A percentile compares a stretch with the other conserved stretches of the same genome.
Conservation (phyloP, 1,139 yeast genomes). For the Geotrichum reessii region DNA sequence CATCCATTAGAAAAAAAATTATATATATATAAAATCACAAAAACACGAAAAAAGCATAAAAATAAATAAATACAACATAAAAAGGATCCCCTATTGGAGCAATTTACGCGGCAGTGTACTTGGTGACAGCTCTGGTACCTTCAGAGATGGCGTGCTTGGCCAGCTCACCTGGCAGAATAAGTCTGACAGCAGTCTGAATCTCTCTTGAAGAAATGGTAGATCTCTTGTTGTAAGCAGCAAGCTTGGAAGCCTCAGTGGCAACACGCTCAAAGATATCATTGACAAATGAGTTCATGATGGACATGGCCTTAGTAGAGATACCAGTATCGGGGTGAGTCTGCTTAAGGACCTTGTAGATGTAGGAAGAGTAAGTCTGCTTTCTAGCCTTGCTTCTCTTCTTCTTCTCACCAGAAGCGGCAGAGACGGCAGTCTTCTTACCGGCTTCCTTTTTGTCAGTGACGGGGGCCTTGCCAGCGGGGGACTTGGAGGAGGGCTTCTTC, state of each 20-base stretch:
- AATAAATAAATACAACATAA: slow-evolving; percentile 4
- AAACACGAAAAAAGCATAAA: slow-evolving; percentile 11
- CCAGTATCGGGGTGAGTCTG: slow-evolving; percentile 99
- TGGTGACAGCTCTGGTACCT: slow-evolving; percentile 99
- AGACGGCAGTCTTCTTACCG: slow-evolving; percentile 86
- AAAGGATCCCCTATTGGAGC: not conserved
- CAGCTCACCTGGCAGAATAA: slow-evolving; percentile 98
- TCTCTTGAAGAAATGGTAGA: slow-evolving; percentile 98
- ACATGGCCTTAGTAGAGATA: slow-evolving; percentile 98
- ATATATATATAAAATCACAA: slow-evolving; percentile 7
- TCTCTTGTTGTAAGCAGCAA: slow-evolving; percentile 99
- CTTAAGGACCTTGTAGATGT: slow-evolving; percentile 96
- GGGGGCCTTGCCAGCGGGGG: slow-evolving; percentile 96
- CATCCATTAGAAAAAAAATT: slow-evolving; percentile 10
- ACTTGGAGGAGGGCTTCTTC: slow-evolving; percentile 60
- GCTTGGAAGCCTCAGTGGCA: slow-evolving; percentile 98
- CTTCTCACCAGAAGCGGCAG: slow-evolving; percentile 57
- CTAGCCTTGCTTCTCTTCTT: slow-evolving; percentile 96
- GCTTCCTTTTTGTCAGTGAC: slow-evolving; percentile 86
- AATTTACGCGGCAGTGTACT: slow-evolving; percentile 68
- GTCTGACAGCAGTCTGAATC: slow-evolving; percentile 98
- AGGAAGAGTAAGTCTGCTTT: slow-evolving; percentile 98
- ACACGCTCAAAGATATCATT: slow-evolving; percentile 56
- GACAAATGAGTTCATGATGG: slow-evolving; percentile 97
- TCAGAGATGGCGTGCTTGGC: slow-evolving; percentile 99